Conservation (phyloP, 1,139 yeast species). For the Eremothecium sinecaudum region DNA sequence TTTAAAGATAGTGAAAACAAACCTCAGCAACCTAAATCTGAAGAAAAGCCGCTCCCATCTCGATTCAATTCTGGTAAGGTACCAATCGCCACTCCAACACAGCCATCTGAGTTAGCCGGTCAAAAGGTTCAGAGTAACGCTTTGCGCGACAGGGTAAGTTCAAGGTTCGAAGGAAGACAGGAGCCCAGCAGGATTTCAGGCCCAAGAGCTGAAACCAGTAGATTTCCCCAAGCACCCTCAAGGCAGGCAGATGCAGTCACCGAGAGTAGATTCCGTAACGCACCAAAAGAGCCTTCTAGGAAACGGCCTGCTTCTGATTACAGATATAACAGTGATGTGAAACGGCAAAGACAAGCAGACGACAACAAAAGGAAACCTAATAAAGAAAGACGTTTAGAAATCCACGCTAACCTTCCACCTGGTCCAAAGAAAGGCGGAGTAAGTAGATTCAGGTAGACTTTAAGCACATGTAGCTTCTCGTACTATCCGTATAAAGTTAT, state of each 20-base stretch:
- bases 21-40: not conserved
- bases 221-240: conserved; percentile 1
- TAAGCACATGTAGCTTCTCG: not conserved
- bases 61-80: conserved; percentile 1
- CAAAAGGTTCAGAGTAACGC: not conserved
- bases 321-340: conserved; percentile 1
- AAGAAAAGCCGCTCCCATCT: not conserved
- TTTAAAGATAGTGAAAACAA: not conserved
- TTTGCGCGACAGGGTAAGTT: conserved; percentile 3
- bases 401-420: not conserved
- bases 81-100: not conserved
- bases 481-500: not conserved
- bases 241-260: not conserved
- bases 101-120: not conserved
- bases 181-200: conserved; percentile 2
- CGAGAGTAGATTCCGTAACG: conserved; percentile 5
- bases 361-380: conserved; percentile 1
- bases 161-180: conserved; percentile 5
- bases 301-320: conserved; percentile 5
- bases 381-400: conserved; percentile 1
- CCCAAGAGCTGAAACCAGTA: not conserved
- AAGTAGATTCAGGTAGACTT: conserved; percentile 2
- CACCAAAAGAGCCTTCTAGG: conserved; percentile 1
- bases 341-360: conserved; percentile 3
- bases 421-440: conserved; percentile 2